Evolutionary conservation across 2,329 filamentous ascomycete genomes (phyloP).

Genomic region (Ophiostoma sp.): DNA sequence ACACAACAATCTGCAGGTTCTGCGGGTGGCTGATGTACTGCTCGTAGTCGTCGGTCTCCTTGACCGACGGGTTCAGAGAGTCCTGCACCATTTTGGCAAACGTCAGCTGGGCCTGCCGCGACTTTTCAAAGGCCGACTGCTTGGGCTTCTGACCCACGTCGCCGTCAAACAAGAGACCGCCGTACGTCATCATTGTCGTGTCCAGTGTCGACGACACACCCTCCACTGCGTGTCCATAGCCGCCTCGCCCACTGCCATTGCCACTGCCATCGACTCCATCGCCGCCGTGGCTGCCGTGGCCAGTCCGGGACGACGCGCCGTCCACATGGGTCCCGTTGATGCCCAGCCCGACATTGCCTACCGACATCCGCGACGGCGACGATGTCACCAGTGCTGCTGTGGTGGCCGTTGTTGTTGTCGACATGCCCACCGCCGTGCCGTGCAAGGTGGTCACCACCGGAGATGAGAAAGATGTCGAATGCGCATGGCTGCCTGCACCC

Average conservation of each 20-base stretch:
- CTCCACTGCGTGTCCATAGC: not conserved
- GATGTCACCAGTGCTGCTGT: constrained; percentile 22
- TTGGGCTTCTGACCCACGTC: constrained; percentile 41
- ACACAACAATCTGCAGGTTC: constrained; percentile 76
- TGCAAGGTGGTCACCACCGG: not conserved
- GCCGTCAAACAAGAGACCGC: constrained; percentile 21
- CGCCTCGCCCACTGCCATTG: not conserved
- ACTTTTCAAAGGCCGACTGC: constrained; percentile 64
- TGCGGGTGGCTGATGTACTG: constrained; percentile 86
- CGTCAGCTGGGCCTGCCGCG: constrained; percentile 79
- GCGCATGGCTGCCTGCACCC: not conserved
- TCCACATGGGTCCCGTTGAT: not conserved
- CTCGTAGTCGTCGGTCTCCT: constrained; percentile 79
- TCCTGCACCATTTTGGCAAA: constrained; percentile 80
- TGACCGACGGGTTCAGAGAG: constrained; percentile 78
- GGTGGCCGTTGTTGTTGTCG: constrained; percentile 22
- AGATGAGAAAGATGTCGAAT: not conserved
- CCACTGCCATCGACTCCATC: not conserved
- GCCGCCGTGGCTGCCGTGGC: not conserved
- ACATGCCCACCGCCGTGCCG: constrained; percentile 20
- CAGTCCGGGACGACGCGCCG: not conserved
- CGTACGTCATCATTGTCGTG: constrained; percentile 21
- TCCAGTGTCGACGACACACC: constrained; percentile 21
- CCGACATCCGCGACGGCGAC: constrained; percentile 13
- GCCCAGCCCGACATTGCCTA: not conserved